phyloP scores from a whole-genome alignment of 208 protist genomes.

The Acanthamoeba lenticulata region DNA sequence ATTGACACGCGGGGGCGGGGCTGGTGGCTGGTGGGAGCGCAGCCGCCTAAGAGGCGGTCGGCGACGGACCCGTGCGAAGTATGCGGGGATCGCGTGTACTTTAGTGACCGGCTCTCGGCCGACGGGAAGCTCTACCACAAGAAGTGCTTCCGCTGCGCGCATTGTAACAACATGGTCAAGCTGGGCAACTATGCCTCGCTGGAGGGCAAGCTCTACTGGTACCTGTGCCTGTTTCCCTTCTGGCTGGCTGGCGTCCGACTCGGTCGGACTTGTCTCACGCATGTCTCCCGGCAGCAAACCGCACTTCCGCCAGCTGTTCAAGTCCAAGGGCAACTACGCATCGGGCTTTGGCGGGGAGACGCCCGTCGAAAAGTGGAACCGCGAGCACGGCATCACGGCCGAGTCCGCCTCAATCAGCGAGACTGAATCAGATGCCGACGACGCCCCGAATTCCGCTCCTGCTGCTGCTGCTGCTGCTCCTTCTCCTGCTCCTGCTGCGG shows the following conservation, averaged over 20 bases:
- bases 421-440: background rate
- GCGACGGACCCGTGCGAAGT: conserved; percentile 64
- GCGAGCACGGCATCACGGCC: background rate
- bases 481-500: no score
- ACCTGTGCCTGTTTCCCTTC: background rate
- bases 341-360: conserved; percentile 79
- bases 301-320: conserved; percentile 83
- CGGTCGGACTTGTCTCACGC: no score
- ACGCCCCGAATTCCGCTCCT: background rate
- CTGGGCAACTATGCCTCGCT: conserved; percentile 81
- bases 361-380: conserved; percentile 72
- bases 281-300: conserved; percentile 64
- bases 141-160: conserved; percentile 77
- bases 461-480: background rate
- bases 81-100: conserved; percentile 77
- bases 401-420: background rate
- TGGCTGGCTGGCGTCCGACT: background rate
- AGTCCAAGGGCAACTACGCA: conserved; percentile 81
- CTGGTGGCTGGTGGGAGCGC: no score
- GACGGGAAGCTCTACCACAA: conserved; percentile 80
- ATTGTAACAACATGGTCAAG: conserved; percentile 79
- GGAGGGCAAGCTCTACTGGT: conserved; percentile 78
- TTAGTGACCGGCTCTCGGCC: conserved; percentile 68
- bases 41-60: background rate
- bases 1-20: no score